These are phyloP conservation scores for Suillus placidus DNA, from an alignment of 768 basidiomycete species.

Conservation along the genomic window DNA sequence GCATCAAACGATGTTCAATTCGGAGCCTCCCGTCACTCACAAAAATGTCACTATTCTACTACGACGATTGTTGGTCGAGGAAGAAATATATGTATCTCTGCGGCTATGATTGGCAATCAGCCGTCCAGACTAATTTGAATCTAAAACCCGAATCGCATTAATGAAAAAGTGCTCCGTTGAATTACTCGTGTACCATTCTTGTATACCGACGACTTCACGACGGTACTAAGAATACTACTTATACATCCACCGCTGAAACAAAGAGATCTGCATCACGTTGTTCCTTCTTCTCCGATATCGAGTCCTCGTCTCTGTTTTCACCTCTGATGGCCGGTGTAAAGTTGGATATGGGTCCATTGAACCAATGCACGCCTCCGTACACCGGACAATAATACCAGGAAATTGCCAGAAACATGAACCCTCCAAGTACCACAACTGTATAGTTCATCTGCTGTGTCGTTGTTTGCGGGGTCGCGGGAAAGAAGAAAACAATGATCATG, in stretches of 20 bases:
- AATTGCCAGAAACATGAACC: slow-evolving; percentile 25
- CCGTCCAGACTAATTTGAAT: too few species aligned
- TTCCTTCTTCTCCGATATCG: not conserved
- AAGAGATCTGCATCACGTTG: not conserved
- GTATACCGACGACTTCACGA: not conserved
- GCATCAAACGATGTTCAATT: too few species aligned
- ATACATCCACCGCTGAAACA: not conserved
- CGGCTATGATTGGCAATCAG: too few species aligned
- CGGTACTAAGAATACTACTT: not conserved
- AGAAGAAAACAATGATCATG: slow-evolving; percentile 34
- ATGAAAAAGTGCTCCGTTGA: not conserved
- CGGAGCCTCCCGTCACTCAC: too few species aligned
- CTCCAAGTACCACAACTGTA: slow-evolving; percentile 30
- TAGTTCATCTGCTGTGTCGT: not conserved
- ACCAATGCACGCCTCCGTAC: slow-evolving; percentile 33
- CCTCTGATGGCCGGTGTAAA: not conserved
- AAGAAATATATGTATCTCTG: too few species aligned
- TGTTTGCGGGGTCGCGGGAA: slow-evolving; percentile 6
- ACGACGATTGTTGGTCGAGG: too few species aligned
- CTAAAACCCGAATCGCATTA: too few species aligned
- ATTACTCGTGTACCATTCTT: not conserved
- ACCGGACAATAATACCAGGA: slow-evolving; percentile 16
- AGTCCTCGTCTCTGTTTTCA: not conserved
- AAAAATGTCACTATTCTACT: too few species aligned
- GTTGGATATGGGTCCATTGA: slow-evolving; percentile 30